These are phyloP conservation scores for Sugiyamaella castrensis DNA, from an alignment of 1,139 yeast genomes.

Conservation along the genomic window DNA sequence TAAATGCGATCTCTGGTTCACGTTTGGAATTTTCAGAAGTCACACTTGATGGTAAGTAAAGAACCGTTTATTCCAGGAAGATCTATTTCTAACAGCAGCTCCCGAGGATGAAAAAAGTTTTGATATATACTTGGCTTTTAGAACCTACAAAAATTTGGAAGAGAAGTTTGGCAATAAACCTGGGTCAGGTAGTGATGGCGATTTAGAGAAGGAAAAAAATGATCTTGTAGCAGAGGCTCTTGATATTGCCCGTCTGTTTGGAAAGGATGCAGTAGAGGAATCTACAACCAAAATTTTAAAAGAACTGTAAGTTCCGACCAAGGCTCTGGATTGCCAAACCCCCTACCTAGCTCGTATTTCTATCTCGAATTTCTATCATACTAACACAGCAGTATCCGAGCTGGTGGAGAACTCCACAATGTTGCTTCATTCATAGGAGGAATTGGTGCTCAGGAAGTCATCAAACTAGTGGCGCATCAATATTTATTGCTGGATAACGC, in stretches of 20 bases:
- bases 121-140: slow-evolving; percentile 29
- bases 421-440: slow-evolving; percentile 69
- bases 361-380: neutral
- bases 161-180: slow-evolving; percentile 23
- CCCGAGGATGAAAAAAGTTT: slow-evolving; percentile 21
- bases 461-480: slow-evolving; percentile 58
- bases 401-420: slow-evolving; percentile 47
- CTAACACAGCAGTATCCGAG: slow-evolving; percentile 30
- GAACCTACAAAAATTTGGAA: slow-evolving; percentile 26
- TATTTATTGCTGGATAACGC: slow-evolving; percentile 69
- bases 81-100: neutral
- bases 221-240: slow-evolving; percentile 11
- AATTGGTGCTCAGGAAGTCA: slow-evolving; percentile 65
- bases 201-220: neutral
- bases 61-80: slow-evolving; percentile 2
- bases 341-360: slow-evolving; percentile 12
- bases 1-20: slow-evolving; percentile 38
- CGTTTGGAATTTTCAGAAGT: slow-evolving; percentile 13
- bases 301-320: slow-evolving; percentile 12
- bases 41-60: slow-evolving; percentile 13
- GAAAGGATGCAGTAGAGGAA: neutral
- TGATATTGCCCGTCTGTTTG: neutral
- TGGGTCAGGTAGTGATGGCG: slow-evolving; percentile 7
- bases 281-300: neutral
- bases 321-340: too few relatives aligned